Evolutionary conservation across 371 early-diverging fungal genomes (phyloP).

Genomic region (Furculomyces boomerangus): DNA sequence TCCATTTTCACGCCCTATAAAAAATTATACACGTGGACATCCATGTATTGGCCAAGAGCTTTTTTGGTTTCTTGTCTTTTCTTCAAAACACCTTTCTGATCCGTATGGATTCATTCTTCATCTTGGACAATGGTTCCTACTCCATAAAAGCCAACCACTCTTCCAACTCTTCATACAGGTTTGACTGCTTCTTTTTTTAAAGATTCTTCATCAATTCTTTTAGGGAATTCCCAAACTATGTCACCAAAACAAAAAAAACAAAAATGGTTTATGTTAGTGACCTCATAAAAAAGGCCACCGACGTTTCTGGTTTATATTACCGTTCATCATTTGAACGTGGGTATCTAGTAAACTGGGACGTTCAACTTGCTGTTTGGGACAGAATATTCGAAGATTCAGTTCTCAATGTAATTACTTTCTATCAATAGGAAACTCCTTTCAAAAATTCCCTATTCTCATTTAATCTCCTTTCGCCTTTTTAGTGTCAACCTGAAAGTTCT

Average conservation of each 20-base stretch:
- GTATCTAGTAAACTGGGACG: constrained; percentile 54
- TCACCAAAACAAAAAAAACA: constrained; percentile 40
- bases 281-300: constrained; percentile 37
- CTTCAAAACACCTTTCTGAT: too few species aligned
- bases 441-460: too few species aligned
- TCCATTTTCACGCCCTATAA: too few species aligned
- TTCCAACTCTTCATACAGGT: too few species aligned
- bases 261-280: constrained; percentile 43
- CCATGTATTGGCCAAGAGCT: too few species aligned
- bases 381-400: constrained; percentile 39
- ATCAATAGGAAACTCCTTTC: too few species aligned
- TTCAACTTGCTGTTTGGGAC: constrained; percentile 62
- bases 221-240: constrained; percentile 39
- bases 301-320: constrained; percentile 56
- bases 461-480: background rate
- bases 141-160: constrained; percentile 47
- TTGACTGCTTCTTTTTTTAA: background rate
- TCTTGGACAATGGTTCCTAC: constrained; percentile 63
- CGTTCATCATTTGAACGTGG: constrained; percentile 69
- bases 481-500: constrained; percentile 39
- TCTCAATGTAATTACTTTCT: constrained; percentile 8
- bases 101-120: constrained; percentile 17
- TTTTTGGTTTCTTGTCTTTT: too few species aligned
- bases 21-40: too few species aligned
- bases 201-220: constrained; percentile 5